Conservation (phyloP, 2,329 filamentous ascomycete genomes). For the Lecanoromycetidae sp. region DNA sequence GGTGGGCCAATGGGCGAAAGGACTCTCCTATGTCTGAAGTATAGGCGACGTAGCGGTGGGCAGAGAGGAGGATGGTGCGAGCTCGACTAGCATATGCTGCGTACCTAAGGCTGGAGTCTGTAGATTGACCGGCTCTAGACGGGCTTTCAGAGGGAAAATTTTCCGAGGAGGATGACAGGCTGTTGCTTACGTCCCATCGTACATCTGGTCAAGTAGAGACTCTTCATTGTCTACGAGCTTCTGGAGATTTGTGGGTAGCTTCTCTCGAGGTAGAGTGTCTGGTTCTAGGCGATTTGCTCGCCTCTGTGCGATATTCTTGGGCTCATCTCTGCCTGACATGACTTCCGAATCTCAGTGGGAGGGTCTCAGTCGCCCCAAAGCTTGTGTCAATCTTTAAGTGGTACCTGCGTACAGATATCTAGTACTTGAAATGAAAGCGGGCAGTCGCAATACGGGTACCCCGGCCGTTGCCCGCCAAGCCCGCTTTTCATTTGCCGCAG, state of each 20-base stretch:
- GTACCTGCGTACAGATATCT: too few relatives aligned
- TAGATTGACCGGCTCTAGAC: slow-evolving; percentile 61
- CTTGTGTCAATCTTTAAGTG: too few relatives aligned
- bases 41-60: slow-evolving; percentile 93
- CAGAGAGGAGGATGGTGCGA: slow-evolving; percentile 75
- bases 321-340: slow-evolving; percentile 5
- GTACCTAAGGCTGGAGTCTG: slow-evolving; percentile 76
- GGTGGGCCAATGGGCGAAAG: slow-evolving; percentile 85
- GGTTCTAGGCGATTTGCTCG: slow-evolving; percentile 4
- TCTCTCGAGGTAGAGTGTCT: slow-evolving; percentile 26
- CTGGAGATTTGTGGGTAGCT: slow-evolving; percentile 45
- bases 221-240: slow-evolving; percentile 47
- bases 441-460: not conserved
- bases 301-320: slow-evolving; percentile 5
- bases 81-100: slow-evolving; percentile 80
- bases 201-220: slow-evolving; percentile 22
- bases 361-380: not conserved
- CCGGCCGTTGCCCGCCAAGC: slow-evolving; percentile 31
- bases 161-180: not conserved
- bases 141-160: not conserved
- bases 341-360: not conserved
- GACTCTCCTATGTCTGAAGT: slow-evolving; percentile 94
- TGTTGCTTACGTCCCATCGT: slow-evolving; percentile 18
- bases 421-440: not conserved
- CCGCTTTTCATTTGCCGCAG: slow-evolving; percentile 1